Evolutionary conservation across 192 early-diverging fungal species (phyloP).

Genomic region (Podila clonocystis): DNA sequence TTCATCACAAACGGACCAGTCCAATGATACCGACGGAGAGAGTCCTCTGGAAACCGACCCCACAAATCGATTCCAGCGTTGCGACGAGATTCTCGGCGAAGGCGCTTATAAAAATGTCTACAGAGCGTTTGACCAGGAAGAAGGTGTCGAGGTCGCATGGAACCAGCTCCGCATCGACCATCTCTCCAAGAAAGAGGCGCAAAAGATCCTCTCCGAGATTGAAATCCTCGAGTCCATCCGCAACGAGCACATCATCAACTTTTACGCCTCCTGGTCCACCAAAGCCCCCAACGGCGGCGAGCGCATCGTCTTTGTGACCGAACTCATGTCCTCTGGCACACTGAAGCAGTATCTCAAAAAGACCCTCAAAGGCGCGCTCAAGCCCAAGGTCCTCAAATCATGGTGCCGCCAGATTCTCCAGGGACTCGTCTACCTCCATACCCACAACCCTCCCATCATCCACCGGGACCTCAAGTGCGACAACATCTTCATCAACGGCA

Average conservation of each 20-base stretch:
- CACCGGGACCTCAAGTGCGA: slow-evolving; percentile 80
- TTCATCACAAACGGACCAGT: slow-evolving; percentile 19
- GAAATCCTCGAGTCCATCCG: slow-evolving; percentile 79
- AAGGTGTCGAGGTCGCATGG: slow-evolving; percentile 92
- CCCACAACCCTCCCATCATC: slow-evolving; percentile 82
- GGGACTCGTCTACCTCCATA: slow-evolving; percentile 84
- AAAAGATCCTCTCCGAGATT: slow-evolving; percentile 59
- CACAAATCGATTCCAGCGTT: slow-evolving; percentile 72
- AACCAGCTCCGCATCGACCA: slow-evolving; percentile 76
- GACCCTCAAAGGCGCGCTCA: slow-evolving; percentile 69
- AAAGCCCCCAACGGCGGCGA: slow-evolving; percentile 64
- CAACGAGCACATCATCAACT: slow-evolving; percentile 86
- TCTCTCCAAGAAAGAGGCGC: slow-evolving; percentile 42
- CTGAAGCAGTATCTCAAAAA: slow-evolving; percentile 82
- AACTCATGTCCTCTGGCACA: slow-evolving; percentile 90
- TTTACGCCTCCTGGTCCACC: slow-evolving; percentile 75
- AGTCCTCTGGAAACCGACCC: slow-evolving; percentile 63
- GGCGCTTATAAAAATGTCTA: slow-evolving; percentile 89
- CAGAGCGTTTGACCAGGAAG: slow-evolving; percentile 85
- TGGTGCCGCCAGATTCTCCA: slow-evolving; percentile 86
- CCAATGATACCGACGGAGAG: slow-evolving; percentile 53
- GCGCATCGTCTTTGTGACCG: slow-evolving; percentile 86
- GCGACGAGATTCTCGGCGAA: slow-evolving; percentile 69
- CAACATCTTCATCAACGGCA: slow-evolving; percentile 92
- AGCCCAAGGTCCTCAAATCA: slow-evolving; percentile 78